These are phyloP conservation scores for Coccomyxa sp. DNA, from an alignment of 139 green algal genomes.

Conservation along the genomic window DNA sequence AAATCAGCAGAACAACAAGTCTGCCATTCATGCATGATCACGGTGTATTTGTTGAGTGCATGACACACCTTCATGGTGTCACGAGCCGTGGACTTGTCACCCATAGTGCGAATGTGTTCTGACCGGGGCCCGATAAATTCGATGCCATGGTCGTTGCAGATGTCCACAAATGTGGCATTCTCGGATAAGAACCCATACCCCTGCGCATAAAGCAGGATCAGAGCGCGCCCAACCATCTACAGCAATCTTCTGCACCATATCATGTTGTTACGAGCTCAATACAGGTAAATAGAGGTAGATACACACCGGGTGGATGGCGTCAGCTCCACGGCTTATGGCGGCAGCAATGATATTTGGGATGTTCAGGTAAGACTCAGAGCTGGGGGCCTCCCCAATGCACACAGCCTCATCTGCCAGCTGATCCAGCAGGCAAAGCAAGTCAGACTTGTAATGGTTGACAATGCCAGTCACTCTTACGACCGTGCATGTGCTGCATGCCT, in stretches of 20 bases:
- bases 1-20: not conserved
- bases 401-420: conserved; percentile 92
- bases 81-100: conserved; percentile 91
- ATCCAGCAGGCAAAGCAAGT: not conserved
- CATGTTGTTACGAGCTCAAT: not conserved
- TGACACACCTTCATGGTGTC: conserved; percentile 85
- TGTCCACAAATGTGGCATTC: conserved; percentile 95
- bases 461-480: too few relatives aligned
- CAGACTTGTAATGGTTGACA: too few relatives aligned
- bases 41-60: not conserved
- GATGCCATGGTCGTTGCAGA: conserved; percentile 91
- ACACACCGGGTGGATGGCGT: conserved; percentile 89
- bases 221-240: not conserved
- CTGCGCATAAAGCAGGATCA: conserved; percentile 23
- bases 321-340: conserved; percentile 74
- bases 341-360: conserved; percentile 91
- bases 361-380: conserved; percentile 87
- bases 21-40: not conserved
- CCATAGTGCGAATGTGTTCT: conserved; percentile 88
- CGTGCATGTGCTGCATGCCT: too few relatives aligned
- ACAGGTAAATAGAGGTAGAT: not conserved
- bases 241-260: not conserved
- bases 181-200: conserved; percentile 97
- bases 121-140: conserved; percentile 95
- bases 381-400: conserved; percentile 85